Percentiles rank a stretch among this genome's conserved stretches.
These are phyloP conservation scores for Trichosporon inkin DNA, from an alignment of 1,284 basidiomycete species.

Conservation along the genomic window DNA sequence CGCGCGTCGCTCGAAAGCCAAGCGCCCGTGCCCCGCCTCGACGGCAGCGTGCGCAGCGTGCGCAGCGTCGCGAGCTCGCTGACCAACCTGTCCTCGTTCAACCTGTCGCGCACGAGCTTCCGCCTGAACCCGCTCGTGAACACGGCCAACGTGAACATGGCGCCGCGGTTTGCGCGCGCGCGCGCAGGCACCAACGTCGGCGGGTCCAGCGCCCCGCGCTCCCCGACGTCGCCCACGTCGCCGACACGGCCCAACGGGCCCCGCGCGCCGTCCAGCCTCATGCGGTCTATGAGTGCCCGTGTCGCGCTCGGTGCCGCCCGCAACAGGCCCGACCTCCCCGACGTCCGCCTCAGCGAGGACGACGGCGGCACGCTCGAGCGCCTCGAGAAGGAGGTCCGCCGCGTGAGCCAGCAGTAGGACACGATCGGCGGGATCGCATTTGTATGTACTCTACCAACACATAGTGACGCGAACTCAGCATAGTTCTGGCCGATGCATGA, in stretches of 20 bases:
- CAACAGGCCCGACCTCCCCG: background rate
- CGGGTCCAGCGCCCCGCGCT: background rate
- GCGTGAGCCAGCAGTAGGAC: slow-evolving; percentile 3
- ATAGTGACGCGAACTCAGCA: no score
- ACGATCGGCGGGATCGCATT: no score
- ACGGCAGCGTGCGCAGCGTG: background rate
- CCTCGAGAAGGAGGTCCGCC: background rate
- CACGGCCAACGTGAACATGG: no score
- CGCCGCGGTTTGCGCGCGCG: no score
- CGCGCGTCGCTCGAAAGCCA: background rate
- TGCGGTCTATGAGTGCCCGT: background rate
- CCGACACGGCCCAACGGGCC: background rate
- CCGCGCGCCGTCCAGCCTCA: background rate
- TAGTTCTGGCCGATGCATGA: no score
- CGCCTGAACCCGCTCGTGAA: background rate
- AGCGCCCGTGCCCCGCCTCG: background rate
- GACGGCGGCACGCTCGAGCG: background rate
- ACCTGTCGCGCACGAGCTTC: background rate
- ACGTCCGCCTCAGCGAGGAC: background rate
- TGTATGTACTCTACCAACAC: no score
- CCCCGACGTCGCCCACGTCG: background rate
- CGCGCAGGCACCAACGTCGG: background rate
- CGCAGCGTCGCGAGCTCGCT: background rate
- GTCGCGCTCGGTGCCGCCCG: background rate
- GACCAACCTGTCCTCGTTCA: background rate